Evolutionary conservation across 805 yeast species (phyloP).

Genomic region (Clavispora asparagi): DNA sequence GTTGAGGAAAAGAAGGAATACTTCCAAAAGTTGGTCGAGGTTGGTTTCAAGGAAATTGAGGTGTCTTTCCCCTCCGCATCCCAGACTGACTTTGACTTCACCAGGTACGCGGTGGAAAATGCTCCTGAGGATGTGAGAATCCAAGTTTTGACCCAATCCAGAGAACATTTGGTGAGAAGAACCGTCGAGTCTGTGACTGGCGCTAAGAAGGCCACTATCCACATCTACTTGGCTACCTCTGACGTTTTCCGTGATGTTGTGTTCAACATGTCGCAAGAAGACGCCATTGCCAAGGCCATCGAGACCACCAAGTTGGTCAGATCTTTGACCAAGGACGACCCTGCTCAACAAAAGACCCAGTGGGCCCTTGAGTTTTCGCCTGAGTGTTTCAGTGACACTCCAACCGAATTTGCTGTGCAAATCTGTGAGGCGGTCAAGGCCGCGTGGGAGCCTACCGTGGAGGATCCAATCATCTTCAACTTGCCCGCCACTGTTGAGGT

Average conservation of each 20-base stretch:
- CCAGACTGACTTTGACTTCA: constrained; percentile 76
- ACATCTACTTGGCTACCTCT: constrained; percentile 71
- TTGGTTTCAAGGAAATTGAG: constrained; percentile 81
- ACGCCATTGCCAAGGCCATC: constrained; percentile 57
- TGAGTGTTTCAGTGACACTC: constrained; percentile 71
- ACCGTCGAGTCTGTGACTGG: constrained; percentile 71
- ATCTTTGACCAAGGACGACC: constrained; percentile 67
- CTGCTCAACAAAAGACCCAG: constrained; percentile 44
- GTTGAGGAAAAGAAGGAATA: constrained; percentile 66
- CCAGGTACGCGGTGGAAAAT: constrained; percentile 65
- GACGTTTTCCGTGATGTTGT: constrained; percentile 71
- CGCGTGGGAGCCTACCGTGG: constrained; percentile 67
- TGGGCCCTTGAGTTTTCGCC: constrained; percentile 82
- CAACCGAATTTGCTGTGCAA: constrained; percentile 54
- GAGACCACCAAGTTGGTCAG: constrained; percentile 59
- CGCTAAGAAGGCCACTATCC: constrained; percentile 72
- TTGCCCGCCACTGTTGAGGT: constrained; percentile 84
- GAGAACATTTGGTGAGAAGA: constrained; percentile 65
- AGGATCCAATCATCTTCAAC: constrained; percentile 69
- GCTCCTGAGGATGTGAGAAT: constrained; percentile 75
- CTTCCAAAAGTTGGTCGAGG: constrained; percentile 60
- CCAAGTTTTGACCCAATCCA: constrained; percentile 72
- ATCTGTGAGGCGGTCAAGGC: constrained; percentile 73
- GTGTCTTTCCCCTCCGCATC: constrained; percentile 81
- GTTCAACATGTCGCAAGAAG: constrained; percentile 56